Percentiles rank a stretch among this genome's conserved stretches.
These are phyloP conservation scores for Colletotrichum graminicola DNA, from an alignment of 2,329 filamentous ascomycete genomes.

Conservation along the genomic window DNA sequence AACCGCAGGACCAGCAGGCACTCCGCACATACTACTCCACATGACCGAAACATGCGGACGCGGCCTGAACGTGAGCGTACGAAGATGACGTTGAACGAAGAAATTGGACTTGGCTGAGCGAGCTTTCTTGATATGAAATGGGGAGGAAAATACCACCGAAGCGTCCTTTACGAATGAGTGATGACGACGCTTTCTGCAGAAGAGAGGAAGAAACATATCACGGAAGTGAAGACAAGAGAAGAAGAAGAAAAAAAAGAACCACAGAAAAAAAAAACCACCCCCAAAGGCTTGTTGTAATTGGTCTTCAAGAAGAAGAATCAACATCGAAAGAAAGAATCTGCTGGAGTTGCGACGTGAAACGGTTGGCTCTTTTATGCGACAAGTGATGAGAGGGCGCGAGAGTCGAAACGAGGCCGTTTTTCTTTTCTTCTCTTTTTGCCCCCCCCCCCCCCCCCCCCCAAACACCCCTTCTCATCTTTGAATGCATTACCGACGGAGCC, in stretches of 20 bases:
- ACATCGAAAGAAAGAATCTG: conserved; percentile 34
- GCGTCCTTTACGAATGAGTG: conserved; percentile 39
- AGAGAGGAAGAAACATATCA: conserved; percentile 37
- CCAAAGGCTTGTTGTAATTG: conserved; percentile 37
- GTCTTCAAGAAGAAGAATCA: conserved; percentile 24
- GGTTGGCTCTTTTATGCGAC: conserved; percentile 12
- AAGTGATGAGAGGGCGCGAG: conserved; percentile 29
- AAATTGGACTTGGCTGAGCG: conserved; percentile 18
- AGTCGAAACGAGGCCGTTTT: background rate
- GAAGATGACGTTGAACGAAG: conserved; percentile 28
- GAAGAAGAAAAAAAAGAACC: background rate
- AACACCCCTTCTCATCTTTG: background rate
- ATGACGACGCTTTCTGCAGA: conserved; percentile 33
- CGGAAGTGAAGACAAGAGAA: conserved; percentile 12
- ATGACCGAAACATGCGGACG: conserved; percentile 17
- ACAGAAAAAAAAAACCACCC: background rate
- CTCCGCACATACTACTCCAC: conserved; percentile 61
- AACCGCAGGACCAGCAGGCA: conserved; percentile 62
- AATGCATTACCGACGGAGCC: conserved; percentile 34
- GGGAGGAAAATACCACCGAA: conserved; percentile 41
- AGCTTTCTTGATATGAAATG: conserved; percentile 37
- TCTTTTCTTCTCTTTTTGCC: background rate
- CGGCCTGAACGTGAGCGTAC: background rate
- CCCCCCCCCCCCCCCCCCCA: too few relatives aligned
- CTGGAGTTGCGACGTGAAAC: conserved; percentile 31